A percentile compares a stretch with the other conserved stretches of the same genome.
phyloP scores from a whole-genome alignment of 2,329 filamentous ascomycete genomes.

The Verticillium klebahnii region DNA sequence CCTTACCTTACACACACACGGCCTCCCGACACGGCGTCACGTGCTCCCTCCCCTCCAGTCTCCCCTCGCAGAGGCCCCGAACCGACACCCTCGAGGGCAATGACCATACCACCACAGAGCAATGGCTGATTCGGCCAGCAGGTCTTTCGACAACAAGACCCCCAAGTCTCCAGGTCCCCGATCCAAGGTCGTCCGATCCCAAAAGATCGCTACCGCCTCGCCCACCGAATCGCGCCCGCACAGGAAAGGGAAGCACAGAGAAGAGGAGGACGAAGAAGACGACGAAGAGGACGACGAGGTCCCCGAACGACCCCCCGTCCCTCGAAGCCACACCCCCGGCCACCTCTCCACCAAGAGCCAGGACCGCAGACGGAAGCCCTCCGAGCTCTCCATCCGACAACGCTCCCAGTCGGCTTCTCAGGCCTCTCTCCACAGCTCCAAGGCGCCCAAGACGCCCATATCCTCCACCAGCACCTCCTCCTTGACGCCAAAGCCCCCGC shows the following conservation, averaged over 20 bases:
- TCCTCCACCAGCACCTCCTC: constrained; percentile 17
- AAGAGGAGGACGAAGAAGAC: constrained; percentile 15
- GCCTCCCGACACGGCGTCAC: not conserved
- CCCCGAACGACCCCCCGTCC: constrained; percentile 28
- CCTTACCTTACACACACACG: not conserved
- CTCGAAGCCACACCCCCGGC: constrained; percentile 58
- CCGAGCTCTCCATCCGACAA: constrained; percentile 49
- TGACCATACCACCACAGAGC: constrained; percentile 11
- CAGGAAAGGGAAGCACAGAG: constrained; percentile 11
- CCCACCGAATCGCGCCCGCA: constrained; percentile 11
- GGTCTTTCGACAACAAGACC: constrained; percentile 10
- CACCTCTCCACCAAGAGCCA: constrained; percentile 56
- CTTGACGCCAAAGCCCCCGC: constrained; percentile 11
- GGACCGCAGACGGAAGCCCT: constrained; percentile 42
- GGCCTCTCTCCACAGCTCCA: constrained; percentile 11
- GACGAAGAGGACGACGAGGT: constrained; percentile 22
- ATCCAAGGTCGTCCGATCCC: constrained; percentile 45
- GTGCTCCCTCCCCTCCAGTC: not conserved
- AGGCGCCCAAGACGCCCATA: constrained; percentile 5
- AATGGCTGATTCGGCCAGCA: constrained; percentile 16
- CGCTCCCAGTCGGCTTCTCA: constrained; percentile 47
- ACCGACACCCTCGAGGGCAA: constrained; percentile 5
- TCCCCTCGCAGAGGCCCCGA: not conserved
- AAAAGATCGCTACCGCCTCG: constrained; percentile 41
- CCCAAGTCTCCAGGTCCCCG: constrained; percentile 17